These are phyloP conservation scores for Ilyonectria robusta DNA, from an alignment of 2,329 filamentous ascomycete genomes.

Conservation along the genomic window DNA sequence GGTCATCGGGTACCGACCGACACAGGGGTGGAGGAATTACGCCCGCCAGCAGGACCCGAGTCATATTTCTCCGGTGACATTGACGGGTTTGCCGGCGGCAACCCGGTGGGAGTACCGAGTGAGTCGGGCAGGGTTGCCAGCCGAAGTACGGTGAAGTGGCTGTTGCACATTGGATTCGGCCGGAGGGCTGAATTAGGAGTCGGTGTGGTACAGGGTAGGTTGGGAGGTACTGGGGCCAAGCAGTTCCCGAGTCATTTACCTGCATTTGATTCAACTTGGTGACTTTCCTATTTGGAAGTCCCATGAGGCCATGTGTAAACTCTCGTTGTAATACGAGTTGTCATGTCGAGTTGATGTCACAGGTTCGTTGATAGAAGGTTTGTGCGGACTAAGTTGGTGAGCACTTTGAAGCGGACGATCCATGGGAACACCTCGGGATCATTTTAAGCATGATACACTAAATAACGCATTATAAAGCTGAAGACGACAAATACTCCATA, in stretches of 20 bases:
- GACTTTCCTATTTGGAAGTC: not conserved
- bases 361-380: too few relatives aligned
- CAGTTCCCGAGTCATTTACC: not conserved
- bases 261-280: not conserved
- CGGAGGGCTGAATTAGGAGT: not conserved
- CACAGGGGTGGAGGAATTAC: slow-evolving; percentile 24
- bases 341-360: too few relatives aligned
- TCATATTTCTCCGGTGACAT: slow-evolving; percentile 31
- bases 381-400: too few relatives aligned
- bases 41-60: slow-evolving; percentile 24
- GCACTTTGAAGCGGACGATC: too few relatives aligned
- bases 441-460: too few relatives aligned
- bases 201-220: slow-evolving; percentile 6
- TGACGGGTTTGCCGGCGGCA: slow-evolving; percentile 16
- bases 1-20: slow-evolving; percentile 33
- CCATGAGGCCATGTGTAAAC: too few relatives aligned
- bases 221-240: not conserved
- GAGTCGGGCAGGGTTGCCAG: not conserved
- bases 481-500: too few relatives aligned
- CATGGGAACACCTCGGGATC: too few relatives aligned
- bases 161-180: not conserved
- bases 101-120: slow-evolving; percentile 1
- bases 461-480: too few relatives aligned
- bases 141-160: not conserved
- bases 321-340: too few relatives aligned